Evolutionary conservation across 352 stramenopile species (phyloP), one percentile per base, ranked within the genome.

Genomic region (Phytophthora pini): DNA sequence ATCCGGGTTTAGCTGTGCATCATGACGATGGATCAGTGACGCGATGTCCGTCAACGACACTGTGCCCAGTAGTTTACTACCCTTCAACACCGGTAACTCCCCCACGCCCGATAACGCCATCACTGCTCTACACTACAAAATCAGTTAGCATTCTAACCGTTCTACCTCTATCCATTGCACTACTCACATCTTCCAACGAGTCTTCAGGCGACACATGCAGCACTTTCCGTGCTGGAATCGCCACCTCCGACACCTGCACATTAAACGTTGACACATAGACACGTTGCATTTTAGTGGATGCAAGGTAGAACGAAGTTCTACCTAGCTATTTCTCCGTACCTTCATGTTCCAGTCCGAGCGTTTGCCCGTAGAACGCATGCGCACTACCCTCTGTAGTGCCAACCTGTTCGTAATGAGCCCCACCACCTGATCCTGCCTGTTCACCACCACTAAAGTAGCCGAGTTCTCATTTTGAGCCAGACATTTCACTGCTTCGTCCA

Each of bases 1-100:
- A 26, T 68, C 70, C 8, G 74, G 69, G 43, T 76, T 81, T 46
- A 79, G 27, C 52, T 88, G 76, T 8, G 80, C 72, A 45, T 90
- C 83, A 27, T 82, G 63, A 29, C 83, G 83, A 66, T 90, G 77
- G n/a, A 92, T 74, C 27, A 92, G 65, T 52, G 80, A 89, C 39
- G 83, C 83, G 65, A 92, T 92, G 50, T 91, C 85, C 27, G 79
- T 92, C 10, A 93, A 73, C 50, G 85, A 93, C n/a, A 93, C 84
- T 4, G 82, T 93, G 27, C 85, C 85, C 20, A 92, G 67, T 44
- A 93, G 56, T 60, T 88, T 89, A 51, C 77, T 81, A 15, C 83
- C 85, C 51, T 88, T 65, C 10, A 94, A 50, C 31, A 94, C 85
- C 0, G 83, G 83, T 10, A 94, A 52, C 38, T 94, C 85, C 1